Evolutionary conservation across 768 basidiomycete species (phyloP).

Genomic region (Lactifluus subvellereus): DNA sequence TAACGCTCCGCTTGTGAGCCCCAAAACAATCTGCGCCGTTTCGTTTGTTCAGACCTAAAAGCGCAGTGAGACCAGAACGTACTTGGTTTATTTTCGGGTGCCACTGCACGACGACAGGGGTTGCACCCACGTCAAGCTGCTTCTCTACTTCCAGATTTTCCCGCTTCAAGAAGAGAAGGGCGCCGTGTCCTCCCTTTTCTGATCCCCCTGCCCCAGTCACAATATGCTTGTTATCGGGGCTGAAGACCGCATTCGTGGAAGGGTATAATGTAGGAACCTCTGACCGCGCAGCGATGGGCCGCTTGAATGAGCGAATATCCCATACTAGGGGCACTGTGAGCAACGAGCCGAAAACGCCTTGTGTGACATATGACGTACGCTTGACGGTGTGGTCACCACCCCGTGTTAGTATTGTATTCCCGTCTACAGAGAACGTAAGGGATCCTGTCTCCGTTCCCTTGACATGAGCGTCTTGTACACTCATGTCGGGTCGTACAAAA

Average conservation of each 20-base stretch:
- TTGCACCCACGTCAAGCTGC: slow-evolving; percentile 61
- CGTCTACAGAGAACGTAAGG: slow-evolving; percentile 84
- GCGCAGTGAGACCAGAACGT: slow-evolving; percentile 26
- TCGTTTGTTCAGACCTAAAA: slow-evolving; percentile 9
- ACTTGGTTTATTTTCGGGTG: slow-evolving; percentile 98
- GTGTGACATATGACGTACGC: slow-evolving; percentile 46
- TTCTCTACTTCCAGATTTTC: slow-evolving; percentile 64
- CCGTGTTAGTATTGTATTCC: slow-evolving; percentile 75
- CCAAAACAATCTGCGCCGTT: slow-evolving; percentile 66
- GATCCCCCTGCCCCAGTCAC: slow-evolving; percentile 76
- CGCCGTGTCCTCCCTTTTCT: slow-evolving; percentile 61
- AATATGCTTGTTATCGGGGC: slow-evolving; percentile 87
- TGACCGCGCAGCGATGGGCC: slow-evolving; percentile 66
- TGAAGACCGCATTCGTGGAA: slow-evolving; percentile 90
- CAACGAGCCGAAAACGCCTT: background rate
- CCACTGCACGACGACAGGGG: slow-evolving; percentile 89
- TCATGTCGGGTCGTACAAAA: slow-evolving; percentile 85
- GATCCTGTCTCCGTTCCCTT: slow-evolving; percentile 87
- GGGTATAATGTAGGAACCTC: slow-evolving; percentile 77
- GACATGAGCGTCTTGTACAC: slow-evolving; percentile 79
- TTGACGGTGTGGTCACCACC: slow-evolving; percentile 96
- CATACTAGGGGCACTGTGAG: slow-evolving; percentile 55
- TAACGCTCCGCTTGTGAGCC: slow-evolving; percentile 82
- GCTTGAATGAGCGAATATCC: slow-evolving; percentile 90
- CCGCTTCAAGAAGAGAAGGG: slow-evolving; percentile 67